A percentile compares a stretch with the other conserved stretches of the same genome.
Evolutionary conservation across 2,329 filamentous ascomycete species (phyloP).

Genomic region (Exophiala calicioides): DNA sequence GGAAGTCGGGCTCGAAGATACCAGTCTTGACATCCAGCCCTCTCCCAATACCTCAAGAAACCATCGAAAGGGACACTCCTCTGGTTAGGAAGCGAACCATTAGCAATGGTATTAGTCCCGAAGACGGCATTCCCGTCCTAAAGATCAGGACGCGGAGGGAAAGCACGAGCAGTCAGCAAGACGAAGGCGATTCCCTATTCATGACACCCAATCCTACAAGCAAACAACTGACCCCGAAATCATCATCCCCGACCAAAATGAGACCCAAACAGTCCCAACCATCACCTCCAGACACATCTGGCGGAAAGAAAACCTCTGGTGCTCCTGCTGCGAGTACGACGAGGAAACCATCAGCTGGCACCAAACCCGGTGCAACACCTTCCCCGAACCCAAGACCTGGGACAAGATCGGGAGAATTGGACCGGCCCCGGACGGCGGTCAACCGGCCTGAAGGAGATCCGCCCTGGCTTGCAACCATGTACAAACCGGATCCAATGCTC

Average conservation of each 20-base stretch:
- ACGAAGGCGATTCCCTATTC: slow-evolving; percentile 19
- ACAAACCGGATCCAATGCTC: slow-evolving; percentile 90
- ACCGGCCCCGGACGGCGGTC: slow-evolving; percentile 53
- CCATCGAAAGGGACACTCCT: slow-evolving; percentile 72
- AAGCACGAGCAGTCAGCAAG: slow-evolving; percentile 34
- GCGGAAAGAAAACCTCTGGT: slow-evolving; percentile 41
- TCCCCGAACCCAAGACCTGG: slow-evolving; percentile 57
- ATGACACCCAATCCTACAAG: slow-evolving; percentile 30
- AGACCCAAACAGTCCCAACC: slow-evolving; percentile 36
- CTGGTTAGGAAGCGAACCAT: slow-evolving; percentile 61
- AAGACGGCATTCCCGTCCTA: slow-evolving; percentile 59
- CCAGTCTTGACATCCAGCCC: slow-evolving; percentile 81
- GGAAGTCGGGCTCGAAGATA: slow-evolving; percentile 75
- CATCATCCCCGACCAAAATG: slow-evolving; percentile 32
- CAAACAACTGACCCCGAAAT: slow-evolving; percentile 29
- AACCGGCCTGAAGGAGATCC: slow-evolving; percentile 88
- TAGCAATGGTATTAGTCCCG: slow-evolving; percentile 60
- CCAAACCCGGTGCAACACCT: slow-evolving; percentile 39
- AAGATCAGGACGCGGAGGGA: slow-evolving; percentile 66
- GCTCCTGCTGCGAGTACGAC: too few relatives aligned
- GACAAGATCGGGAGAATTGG: slow-evolving; percentile 61
- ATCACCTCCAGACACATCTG: slow-evolving; percentile 27
- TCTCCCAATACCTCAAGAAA: slow-evolving; percentile 69
- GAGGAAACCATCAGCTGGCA: slow-evolving; percentile 42
- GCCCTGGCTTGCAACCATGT: slow-evolving; percentile 91